These are phyloP conservation scores for Alternaria gaisen DNA, from an alignment of 2,329 filamentous ascomycete species.

Conservation along the genomic window DNA sequence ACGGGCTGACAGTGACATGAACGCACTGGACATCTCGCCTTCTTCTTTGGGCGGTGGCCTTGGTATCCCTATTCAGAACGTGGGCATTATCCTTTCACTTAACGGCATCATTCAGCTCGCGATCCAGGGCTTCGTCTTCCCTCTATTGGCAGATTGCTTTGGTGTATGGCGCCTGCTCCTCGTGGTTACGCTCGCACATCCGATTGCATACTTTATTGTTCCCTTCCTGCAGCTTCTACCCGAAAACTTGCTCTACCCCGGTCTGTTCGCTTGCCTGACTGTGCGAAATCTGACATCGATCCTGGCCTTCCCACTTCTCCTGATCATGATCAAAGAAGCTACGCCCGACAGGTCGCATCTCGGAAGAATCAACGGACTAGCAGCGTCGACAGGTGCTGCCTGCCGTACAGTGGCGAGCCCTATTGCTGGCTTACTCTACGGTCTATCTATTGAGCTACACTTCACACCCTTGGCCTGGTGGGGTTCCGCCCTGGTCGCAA, in stretches of 20 bases:
- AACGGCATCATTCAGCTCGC: slow-evolving; percentile 77
- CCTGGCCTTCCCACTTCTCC: slow-evolving; percentile 71
- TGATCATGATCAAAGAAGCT: slow-evolving; percentile 78
- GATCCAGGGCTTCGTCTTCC: slow-evolving; percentile 77
- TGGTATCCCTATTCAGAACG: slow-evolving; percentile 70
- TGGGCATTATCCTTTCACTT: slow-evolving; percentile 73
- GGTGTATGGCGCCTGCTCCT: slow-evolving; percentile 75
- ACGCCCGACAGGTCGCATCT: slow-evolving; percentile 69
- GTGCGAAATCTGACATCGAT: slow-evolving; percentile 75
- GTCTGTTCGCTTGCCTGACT: slow-evolving; percentile 71
- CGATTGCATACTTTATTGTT: slow-evolving; percentile 72
- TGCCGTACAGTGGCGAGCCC: slow-evolving; percentile 76
- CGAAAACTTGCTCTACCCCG: slow-evolving; percentile 61
- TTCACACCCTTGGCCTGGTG: slow-evolving; percentile 72
- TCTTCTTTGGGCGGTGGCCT: slow-evolving; percentile 66
- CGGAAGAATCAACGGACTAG: slow-evolving; percentile 76
- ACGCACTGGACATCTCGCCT: slow-evolving; percentile 33
- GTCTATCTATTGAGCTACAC: slow-evolving; percentile 64
- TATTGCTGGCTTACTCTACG: slow-evolving; percentile 72
- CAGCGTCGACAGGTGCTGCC: slow-evolving; percentile 75
- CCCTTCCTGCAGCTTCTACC: slow-evolving; percentile 72
- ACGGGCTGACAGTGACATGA: slow-evolving; percentile 52
- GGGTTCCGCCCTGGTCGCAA: slow-evolving; percentile 64
- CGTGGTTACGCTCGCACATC: slow-evolving; percentile 71
- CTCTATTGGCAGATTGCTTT: slow-evolving; percentile 68